Base-by-base conservation (phyloP, 2,329 filamentous ascomycete species). In the Colletotrichum sp. region DNA sequence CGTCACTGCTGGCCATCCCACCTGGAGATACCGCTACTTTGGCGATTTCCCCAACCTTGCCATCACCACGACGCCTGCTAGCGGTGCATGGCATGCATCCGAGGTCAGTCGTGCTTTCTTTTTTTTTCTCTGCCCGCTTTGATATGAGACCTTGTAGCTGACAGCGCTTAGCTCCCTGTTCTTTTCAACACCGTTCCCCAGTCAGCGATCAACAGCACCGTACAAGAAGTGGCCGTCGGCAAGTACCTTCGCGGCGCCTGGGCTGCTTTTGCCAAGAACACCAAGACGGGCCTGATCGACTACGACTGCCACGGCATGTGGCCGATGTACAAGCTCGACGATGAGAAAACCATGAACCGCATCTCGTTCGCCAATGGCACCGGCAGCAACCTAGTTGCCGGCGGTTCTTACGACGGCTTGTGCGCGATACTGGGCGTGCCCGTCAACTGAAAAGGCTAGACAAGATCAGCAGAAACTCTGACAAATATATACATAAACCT, bases 241-340 rank as follows among this genome's bases (percentile, higher is more conserved):
- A 78, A 80, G 21, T 85, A 84, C 57, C 80, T 86, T 71, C 80
- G 83, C n/a, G 81, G 81, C 3, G 85, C 85, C 13, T 86, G 85
- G 83, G 81, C 84, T 1, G 78, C 84, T 2, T 87, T 87, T 77
- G 84, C 85, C 15, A 85, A 83, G 70, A 79, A 86, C 76, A 84
- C 85, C 3, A 72, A 71, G 12, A 78, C 82, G 21, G 85, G 85
- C 3, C 75, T 86, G 32, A 79, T 70, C 16, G 78, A 68, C 4
- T 84, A 83, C 72, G 64, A 69, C 52, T 65, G 74, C 34, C 34
- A 73, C 7, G 78, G 76, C 8, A 79, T 81, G 28, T 84, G 82
- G 82, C 82, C 82, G 6, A 8, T 65, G 26, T 76, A 76, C 70
- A 62, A 52, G 39, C 32, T 21, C 9, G 44, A 74, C 8, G 74